A percentile compares a stretch with the other conserved stretches of the same genome.
Evolutionary conservation across 495 filamentous ascomycete genomes (phyloP).

Genomic region (Bathelium albidoporum): DNA sequence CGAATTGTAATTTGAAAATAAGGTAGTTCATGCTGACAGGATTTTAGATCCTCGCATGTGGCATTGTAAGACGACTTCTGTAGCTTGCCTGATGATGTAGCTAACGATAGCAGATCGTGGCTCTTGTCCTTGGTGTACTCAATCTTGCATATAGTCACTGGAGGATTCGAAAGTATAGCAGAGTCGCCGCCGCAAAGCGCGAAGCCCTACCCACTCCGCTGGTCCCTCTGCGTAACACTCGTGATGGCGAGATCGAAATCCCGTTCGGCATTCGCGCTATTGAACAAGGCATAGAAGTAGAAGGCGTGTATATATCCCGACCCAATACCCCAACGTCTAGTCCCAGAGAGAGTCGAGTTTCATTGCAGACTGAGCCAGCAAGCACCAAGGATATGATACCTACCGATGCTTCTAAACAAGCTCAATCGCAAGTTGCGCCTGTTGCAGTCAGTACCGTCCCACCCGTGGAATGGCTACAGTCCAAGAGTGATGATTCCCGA

Average conservation of each 20-base stretch:
- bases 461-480: neutral
- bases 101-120: constrained; percentile 39
- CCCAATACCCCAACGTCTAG: constrained; percentile 36
- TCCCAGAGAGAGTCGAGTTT: neutral
- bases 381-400: neutral
- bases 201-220: constrained; percentile 38
- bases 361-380: neutral
- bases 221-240: constrained; percentile 19
- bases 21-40: neutral
- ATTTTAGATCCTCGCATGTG: constrained; percentile 33
- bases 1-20: neutral
- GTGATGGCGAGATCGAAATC: constrained; percentile 44
- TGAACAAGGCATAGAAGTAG: constrained; percentile 72
- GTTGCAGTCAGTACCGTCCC: neutral
- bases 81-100: neutral
- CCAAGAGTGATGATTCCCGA: neutral
- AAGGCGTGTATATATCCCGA: constrained; percentile 80
- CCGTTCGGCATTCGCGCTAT: constrained; percentile 87
- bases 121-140: constrained; percentile 36
- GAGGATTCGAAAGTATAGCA: constrained; percentile 52
- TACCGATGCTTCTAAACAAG: neutral
- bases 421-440: neutral
- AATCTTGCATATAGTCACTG: constrained; percentile 56
- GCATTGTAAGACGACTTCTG: constrained; percentile 34
- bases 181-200: constrained; percentile 50